Base-by-base conservation (phyloP, 345 rosid genomes). In the Dovyalis caffra region DNA sequence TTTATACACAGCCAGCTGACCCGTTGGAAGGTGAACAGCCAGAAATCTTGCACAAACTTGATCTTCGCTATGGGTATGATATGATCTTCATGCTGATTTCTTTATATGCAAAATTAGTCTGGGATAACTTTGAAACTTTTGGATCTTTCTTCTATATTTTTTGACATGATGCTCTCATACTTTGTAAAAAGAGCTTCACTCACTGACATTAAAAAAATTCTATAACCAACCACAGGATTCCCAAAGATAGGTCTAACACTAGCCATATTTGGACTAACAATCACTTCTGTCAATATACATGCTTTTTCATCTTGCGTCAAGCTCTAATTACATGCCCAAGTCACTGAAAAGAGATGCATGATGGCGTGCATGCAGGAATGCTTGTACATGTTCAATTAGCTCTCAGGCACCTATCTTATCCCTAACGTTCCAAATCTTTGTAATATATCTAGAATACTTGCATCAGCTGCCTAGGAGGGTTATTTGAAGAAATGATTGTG, bases 11-110 rank as follows among this genome's bases (percentile, higher is more conserved):
- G 79, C 85, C 90, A 74, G 95, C 90, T 34, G 92, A 91, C 76
- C 90, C 91, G 28, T 76, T 81, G 58, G 92, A 90, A 66, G 94
- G 87, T 79, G 95, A 89, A 84, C 81, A 83, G 79, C 97, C 92
- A 71, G 89, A 87, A 82, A 85, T 95, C 77, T 78, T 95, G 31
- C 97, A 91, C 84, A 89, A 95, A 85, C 97, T 95, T 31, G 98
- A 93, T 84, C 93, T 95, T 79, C 99, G 99, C 71, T 93, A 91
- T 74, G 97, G 98, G 99, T 95, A 91, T 66, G 43, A 69, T 43
- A 57, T 31, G 64, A 63, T 65, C 71, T 70, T n/a, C 28, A 5
- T 71, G 37, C 51, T 71, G 21, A 26, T 64, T 64, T 60, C 20
- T 74, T 40, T 57, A 43, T 38, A 2, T 61, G 63, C 58, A 26